phyloP scores from a whole-genome alignment of 352 stramenopile genomes.

The Aphanomyces euteiches region DNA sequence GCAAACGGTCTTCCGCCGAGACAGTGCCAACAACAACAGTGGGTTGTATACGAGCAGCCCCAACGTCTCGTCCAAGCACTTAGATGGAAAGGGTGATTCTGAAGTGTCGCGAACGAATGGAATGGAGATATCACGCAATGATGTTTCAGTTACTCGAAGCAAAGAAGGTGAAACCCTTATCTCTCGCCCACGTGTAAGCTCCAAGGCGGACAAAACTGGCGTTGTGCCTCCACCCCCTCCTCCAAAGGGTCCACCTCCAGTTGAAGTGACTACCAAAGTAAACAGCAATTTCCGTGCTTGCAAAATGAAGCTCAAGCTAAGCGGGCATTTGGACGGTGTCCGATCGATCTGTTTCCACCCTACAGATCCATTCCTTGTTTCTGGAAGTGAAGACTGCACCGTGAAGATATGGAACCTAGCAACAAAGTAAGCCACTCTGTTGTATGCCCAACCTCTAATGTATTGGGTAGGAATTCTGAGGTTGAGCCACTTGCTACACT shows the following conservation, averaged over 20 bases:
- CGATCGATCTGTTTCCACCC: conserved; percentile 72
- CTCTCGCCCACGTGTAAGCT: conserved; percentile 68
- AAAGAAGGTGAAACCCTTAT: conserved; percentile 39
- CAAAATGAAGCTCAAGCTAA: conserved; percentile 85
- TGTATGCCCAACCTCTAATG: conserved; percentile 14
- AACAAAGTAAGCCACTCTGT: conserved; percentile 15
- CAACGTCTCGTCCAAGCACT: conserved; percentile 40
- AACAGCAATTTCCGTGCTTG: conserved; percentile 50
- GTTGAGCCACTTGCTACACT: conserved; percentile 75
- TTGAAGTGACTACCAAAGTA: conserved; percentile 28
- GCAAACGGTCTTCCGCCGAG: conserved; percentile 53
- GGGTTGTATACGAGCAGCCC: conserved; percentile 7
- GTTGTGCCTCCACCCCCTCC: conserved; percentile 38
- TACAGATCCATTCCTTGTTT: conserved; percentile 76
- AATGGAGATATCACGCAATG: conserved; percentile 20
- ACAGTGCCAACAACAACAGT: conserved; percentile 42
- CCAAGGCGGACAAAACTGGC: conserved; percentile 41
- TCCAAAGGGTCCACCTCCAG: conserved; percentile 9
- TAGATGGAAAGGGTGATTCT: conserved; percentile 53
- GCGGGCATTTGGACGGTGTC: conserved; percentile 79
- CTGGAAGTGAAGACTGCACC: conserved; percentile 74
- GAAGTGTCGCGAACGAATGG: conserved; percentile 20
- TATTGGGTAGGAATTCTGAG: conserved; percentile 48
- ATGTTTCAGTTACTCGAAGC: conserved; percentile 27
- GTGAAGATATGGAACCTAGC: conserved; percentile 81